phyloP scores from a whole-genome alignment of 768 basidiomycete genomes.

The Tricholoma saponaceum region DNA sequence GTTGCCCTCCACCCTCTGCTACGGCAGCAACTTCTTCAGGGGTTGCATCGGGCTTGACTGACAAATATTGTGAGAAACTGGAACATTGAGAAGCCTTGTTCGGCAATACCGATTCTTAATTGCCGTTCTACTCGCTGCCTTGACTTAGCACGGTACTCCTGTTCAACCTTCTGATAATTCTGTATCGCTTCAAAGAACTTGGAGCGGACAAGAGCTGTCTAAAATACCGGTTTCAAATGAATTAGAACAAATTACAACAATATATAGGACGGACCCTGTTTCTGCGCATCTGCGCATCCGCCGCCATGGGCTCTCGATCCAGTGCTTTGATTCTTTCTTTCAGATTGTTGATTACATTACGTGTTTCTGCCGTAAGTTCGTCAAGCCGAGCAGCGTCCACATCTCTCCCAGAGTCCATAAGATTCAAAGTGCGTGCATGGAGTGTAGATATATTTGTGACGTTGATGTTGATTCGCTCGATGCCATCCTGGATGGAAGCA shows the following conservation, averaged over 20 bases:
- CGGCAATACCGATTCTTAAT: slow-evolving; percentile 62
- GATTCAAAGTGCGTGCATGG: slow-evolving; percentile 34
- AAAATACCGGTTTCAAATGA: slow-evolving; percentile 1
- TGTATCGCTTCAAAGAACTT: slow-evolving; percentile 78
- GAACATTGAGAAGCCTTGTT: not conserved
- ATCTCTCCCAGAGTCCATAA: slow-evolving; percentile 26
- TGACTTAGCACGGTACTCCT: slow-evolving; percentile 60
- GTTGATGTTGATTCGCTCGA: slow-evolving; percentile 34
- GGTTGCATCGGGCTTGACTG: slow-evolving; percentile 86
- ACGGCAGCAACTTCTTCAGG: slow-evolving; percentile 74
- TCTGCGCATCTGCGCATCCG: slow-evolving; percentile 34
- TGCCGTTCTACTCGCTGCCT: slow-evolving; percentile 71
- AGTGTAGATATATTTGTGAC: slow-evolving; percentile 33
- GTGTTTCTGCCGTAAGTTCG: slow-evolving; percentile 56
- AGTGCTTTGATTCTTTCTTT: slow-evolving; percentile 59
- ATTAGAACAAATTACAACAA: not conserved
- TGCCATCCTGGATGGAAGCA: slow-evolving; percentile 35
- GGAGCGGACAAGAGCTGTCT: slow-evolving; percentile 57
- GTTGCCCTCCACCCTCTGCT: slow-evolving; percentile 57
- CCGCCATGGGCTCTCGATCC: slow-evolving; percentile 28
- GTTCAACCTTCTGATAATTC: slow-evolving; percentile 74
- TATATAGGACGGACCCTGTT: slow-evolving; percentile 27
- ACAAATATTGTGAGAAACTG: not conserved
- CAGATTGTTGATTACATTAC: slow-evolving; percentile 50
- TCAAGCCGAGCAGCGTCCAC: slow-evolving; percentile 41